Conservation (phyloP, 108 stramenopile genomes). For the Nitzschia sp. region DNA sequence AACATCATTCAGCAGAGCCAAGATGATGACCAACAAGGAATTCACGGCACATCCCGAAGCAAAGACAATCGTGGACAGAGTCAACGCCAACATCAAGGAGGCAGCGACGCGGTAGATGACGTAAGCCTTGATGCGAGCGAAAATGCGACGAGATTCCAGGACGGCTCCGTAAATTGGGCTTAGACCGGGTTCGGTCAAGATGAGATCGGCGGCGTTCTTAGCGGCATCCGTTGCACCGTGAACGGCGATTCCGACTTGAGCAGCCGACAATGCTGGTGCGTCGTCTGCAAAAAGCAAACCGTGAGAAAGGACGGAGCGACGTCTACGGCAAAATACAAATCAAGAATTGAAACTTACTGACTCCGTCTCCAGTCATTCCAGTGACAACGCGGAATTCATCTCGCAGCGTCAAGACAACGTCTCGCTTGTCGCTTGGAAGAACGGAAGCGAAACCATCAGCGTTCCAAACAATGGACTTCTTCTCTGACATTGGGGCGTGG, state of each 20-base stretch:
- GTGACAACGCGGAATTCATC: slow-evolving; percentile 68
- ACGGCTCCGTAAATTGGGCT: slow-evolving; percentile 81
- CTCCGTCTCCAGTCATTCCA: slow-evolving; percentile 91
- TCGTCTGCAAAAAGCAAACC: slow-evolving; percentile 55
- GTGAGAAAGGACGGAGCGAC: not conserved
- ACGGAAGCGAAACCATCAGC: too few relatives aligned
- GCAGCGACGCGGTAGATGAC: slow-evolving; percentile 82
- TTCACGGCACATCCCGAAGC: slow-evolving; percentile 77
- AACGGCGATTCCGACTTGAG: slow-evolving; percentile 84
- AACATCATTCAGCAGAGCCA: slow-evolving; percentile 89
- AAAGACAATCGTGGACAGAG: slow-evolving; percentile 65
- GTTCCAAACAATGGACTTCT: too few relatives aligned
- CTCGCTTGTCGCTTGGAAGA: too few relatives aligned
- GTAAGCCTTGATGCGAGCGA: slow-evolving; percentile 71
- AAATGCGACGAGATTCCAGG: slow-evolving; percentile 74
- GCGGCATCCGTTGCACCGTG: slow-evolving; percentile 90
- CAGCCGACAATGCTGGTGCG: slow-evolving; percentile 83
- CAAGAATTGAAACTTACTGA: not conserved
- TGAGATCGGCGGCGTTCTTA: slow-evolving; percentile 87
- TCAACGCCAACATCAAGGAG: slow-evolving; percentile 57
- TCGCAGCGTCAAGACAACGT: too few relatives aligned
- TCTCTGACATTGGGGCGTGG: too few relatives aligned
- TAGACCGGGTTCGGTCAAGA: slow-evolving; percentile 82
- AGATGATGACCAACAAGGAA: slow-evolving; percentile 73
- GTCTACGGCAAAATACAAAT: not conserved